Percentiles rank a stretch among this genome's conserved stretches.
Evolutionary conservation across 2,329 filamentous ascomycete species (phyloP).

Genomic region (Hymenoscyphus albidus): DNA sequence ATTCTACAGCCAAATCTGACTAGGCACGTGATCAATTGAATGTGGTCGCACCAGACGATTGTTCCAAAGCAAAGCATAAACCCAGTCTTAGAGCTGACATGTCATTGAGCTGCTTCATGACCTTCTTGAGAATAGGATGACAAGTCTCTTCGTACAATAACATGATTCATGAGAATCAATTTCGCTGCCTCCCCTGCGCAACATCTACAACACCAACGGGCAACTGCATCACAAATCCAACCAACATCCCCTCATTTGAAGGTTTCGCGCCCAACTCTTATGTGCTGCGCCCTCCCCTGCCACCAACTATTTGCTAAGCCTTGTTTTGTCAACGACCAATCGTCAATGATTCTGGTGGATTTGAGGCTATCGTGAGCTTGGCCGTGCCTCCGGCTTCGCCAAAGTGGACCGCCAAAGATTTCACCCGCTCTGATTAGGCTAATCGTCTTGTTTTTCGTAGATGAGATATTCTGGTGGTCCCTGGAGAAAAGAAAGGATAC

Average conservation of each 20-base stretch:
- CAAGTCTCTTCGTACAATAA: too few relatives aligned
- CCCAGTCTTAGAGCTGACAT: too few relatives aligned
- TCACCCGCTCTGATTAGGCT: neutral
- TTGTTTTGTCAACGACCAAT: constrained; percentile 23
- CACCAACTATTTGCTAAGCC: neutral
- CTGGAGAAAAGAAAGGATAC: neutral
- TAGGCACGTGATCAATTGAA: too few relatives aligned
- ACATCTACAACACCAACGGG: neutral
- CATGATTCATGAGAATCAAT: too few relatives aligned
- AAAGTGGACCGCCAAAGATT: neutral
- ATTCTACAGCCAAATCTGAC: too few relatives aligned
- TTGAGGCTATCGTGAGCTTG: constrained; percentile 17
- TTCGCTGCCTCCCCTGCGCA: too few relatives aligned
- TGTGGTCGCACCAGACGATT: too few relatives aligned
- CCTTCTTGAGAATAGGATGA: too few relatives aligned
- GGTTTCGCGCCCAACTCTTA: neutral
- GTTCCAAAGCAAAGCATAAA: too few relatives aligned
- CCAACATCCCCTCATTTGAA: neutral
- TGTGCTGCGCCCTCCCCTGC: neutral
- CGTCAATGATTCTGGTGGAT: constrained; percentile 22
- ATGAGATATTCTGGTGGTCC: neutral
- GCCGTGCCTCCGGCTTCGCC: neutral
- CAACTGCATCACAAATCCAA: neutral
- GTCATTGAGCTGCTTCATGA: too few relatives aligned
- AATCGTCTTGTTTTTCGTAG: neutral